Conservation (phyloP, 768 basidiomycete species). For the Mycena alexandri region DNA sequence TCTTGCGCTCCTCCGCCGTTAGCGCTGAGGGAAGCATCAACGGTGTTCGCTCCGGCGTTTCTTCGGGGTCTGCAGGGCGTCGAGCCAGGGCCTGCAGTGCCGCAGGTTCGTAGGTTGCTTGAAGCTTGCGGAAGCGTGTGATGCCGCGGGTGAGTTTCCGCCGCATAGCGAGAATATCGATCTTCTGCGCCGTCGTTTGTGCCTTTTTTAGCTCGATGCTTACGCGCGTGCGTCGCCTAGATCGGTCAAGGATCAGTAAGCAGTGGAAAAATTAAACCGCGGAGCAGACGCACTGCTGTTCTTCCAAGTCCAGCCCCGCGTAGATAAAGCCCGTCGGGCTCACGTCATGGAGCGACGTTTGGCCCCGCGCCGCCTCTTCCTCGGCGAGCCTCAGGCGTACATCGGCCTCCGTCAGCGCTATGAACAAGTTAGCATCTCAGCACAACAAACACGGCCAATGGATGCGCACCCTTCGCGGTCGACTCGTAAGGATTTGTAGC, state of each 20-base stretch:
- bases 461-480: not conserved
- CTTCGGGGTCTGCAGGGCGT: not conserved
- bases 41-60: not conserved
- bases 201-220: constrained; percentile 27
- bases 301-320: constrained; percentile 10
- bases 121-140: constrained; percentile 2
- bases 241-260: not conserved
- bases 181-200: not conserved
- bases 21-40: not conserved
- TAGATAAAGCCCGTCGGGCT: constrained; percentile 10
- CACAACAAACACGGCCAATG: not conserved
- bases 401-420: constrained; percentile 12
- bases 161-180: not conserved
- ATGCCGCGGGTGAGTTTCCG: constrained; percentile 7
- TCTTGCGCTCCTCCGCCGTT: no score
- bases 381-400: constrained; percentile 7
- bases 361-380: constrained; percentile 9
- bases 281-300: constrained; percentile 26
- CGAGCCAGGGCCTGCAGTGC: not conserved
- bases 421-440: not conserved
- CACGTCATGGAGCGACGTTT: constrained; percentile 10
- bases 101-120: constrained; percentile 11
- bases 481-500: constrained; percentile 2
- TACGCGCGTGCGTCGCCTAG: constrained; percentile 1
- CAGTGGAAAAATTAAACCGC: not conserved